Base-by-base conservation (phyloP, 2,329 filamentous ascomycete species). In the Calonectria multiphialidica region DNA sequence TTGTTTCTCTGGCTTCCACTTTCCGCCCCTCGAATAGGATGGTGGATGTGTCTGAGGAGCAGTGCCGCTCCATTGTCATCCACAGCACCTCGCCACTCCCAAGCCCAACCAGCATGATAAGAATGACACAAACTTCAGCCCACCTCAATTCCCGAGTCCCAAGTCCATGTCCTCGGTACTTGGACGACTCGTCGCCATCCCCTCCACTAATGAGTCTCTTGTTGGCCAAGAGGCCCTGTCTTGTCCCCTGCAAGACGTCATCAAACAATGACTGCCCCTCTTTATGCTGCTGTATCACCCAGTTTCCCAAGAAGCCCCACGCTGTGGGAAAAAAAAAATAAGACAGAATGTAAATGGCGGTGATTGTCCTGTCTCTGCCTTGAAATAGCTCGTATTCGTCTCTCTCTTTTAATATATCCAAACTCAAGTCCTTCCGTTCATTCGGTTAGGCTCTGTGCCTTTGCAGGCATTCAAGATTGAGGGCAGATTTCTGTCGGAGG, bases 141-240 rank as follows among this genome's bases (percentile, higher is more conserved):
- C 63, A 72, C 70, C 70, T 68, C 35, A 61, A 37, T 45, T 50
- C 50, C 72, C 68, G 63, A 74, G 74, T 80, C 75, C 78, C 78
- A 77, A 74, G 78, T 78, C 78, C 78, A 79, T 78, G 78, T 80
- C 78, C 74, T 80, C 78, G 78, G 78, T 79, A 80, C 68, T 76
- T 72, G 62, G 63, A 74, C 73, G 69, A 71, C 70, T 72, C 73
- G 53, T 66, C 63, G 74, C 72, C 72, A 72, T 73, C 66, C 55
- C 73, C 66, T 72, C 55, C 66, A 69, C 49, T 62, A 33, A 62
- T 40, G 55, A 40, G 64, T 61, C 71, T 68, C 71, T 66, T 73
- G 75, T 67, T 69, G 64, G 71, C 71, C 47, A 72, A 62, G 42
- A 66, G 55, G 61, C 55, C 66, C 62, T 72, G 28, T 30, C 53